Conservation (phyloP, 75 land plant genomes). For the Pinus albicaulis region DNA sequence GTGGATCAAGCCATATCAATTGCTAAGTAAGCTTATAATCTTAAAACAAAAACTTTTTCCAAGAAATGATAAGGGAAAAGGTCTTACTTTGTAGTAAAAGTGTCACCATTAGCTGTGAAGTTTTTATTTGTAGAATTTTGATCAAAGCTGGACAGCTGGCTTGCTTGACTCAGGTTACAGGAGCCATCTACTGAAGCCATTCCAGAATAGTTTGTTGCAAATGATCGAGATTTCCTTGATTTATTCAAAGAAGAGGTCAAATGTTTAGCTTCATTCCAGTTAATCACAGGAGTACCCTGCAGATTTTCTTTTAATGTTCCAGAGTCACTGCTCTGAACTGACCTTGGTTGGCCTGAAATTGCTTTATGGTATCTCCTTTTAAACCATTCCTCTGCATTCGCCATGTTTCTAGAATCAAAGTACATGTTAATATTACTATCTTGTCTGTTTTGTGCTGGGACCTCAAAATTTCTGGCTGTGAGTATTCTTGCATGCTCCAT, state of each 20-base stretch:
- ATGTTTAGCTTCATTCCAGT: neutral
- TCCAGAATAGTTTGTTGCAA: neutral
- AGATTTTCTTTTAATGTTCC: neutral
- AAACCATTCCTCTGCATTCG: neutral
- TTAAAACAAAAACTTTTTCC: neutral
- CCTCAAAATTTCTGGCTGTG: neutral
- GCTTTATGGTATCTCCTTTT: slow-evolving; percentile 7
- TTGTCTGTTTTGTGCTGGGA: too few species aligned
- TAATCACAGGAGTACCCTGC: neutral
- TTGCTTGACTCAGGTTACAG: neutral
- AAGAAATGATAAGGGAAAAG: neutral
- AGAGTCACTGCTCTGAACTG: slow-evolving; percentile 2
- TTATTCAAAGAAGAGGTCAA: neutral
- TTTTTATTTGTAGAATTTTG: too few species aligned
- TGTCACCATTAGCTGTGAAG: slow-evolving; percentile 1
- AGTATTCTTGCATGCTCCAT: neutral
- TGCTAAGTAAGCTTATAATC: neutral
- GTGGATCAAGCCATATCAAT: neutral
- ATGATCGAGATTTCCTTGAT: neutral
- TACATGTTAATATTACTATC: neutral
- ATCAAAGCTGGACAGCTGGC: neutral
- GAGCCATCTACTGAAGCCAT: neutral
- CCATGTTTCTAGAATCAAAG: neutral
- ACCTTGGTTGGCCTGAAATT: slow-evolving; percentile 1
- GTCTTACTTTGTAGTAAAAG: slow-evolving; percentile 5